These are phyloP conservation scores for Botrytis pseudocinerea DNA, from an alignment of 2,329 filamentous ascomycete genomes.

Conservation along the genomic window DNA sequence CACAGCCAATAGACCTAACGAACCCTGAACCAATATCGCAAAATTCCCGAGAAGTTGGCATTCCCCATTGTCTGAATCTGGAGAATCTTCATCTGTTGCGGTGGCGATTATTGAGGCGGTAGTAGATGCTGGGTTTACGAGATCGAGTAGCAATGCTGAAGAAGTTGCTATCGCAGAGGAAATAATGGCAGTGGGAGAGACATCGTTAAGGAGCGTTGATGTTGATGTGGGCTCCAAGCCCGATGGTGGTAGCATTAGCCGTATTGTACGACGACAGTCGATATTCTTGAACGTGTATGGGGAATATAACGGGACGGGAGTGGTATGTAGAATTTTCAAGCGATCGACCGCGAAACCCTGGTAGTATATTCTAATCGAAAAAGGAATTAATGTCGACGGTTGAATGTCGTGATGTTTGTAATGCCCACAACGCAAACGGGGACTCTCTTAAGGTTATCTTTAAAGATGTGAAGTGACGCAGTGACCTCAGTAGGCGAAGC, in stretches of 20 bases:
- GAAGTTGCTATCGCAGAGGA: constrained; percentile 33
- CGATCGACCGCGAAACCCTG: neutral
- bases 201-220: constrained; percentile 31
- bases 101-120: constrained; percentile 31
- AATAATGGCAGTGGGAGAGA: constrained; percentile 30
- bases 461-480: constrained; percentile 1
- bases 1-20: constrained; percentile 79
- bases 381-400: neutral
- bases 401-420: neutral
- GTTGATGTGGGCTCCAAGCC: constrained; percentile 36
- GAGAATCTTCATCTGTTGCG: constrained; percentile 2
- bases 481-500: constrained; percentile 8
- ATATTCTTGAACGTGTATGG: neutral
- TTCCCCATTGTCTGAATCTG: constrained; percentile 59
- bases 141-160: constrained; percentile 38
- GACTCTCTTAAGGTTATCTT: constrained; percentile 20
- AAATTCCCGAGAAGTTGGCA: constrained; percentile 89
- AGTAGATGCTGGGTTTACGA: constrained; percentile 38
- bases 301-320: neutral
- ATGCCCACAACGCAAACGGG: neutral
- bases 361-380: neutral
- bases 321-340: neutral
- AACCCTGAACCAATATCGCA: constrained; percentile 84
- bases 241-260: constrained; percentile 38
- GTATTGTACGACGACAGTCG: constrained; percentile 16